Conservation (phyloP, 331 rosid species). For the Saraca asoca region DNA sequence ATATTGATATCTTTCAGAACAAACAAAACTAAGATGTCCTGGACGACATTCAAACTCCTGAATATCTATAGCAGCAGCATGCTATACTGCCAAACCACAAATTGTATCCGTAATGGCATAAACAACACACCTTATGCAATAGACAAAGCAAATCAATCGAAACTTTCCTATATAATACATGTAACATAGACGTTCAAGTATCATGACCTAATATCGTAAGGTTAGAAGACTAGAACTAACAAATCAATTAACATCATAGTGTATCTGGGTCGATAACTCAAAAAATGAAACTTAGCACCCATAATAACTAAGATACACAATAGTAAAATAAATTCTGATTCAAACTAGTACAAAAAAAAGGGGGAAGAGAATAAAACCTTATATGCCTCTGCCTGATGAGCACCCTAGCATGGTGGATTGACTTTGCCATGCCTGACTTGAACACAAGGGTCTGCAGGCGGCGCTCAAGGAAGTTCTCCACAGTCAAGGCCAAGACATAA, state of each 20-base stretch:
- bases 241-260: too few relatives aligned
- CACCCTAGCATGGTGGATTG: constrained; percentile 74
- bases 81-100: not conserved
- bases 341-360: not conserved
- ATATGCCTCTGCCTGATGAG: constrained; percentile 77
- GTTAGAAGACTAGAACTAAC: too few relatives aligned
- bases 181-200: not conserved
- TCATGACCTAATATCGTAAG: not conserved
- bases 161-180: not conserved
- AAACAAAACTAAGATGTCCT: not conserved
- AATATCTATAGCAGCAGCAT: not conserved
- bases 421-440: constrained; percentile 75
- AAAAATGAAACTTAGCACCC: too few relatives aligned
- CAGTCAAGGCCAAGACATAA: constrained; percentile 75
- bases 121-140: not conserved
- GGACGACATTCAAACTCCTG: not conserved
- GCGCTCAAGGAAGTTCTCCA: constrained; percentile 77
- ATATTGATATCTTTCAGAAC: not conserved
- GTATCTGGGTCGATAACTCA: too few relatives aligned
- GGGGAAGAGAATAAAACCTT: constrained; percentile 32
- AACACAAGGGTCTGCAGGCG: constrained; percentile 69
- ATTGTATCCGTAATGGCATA: not conserved
- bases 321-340: too few relatives aligned
- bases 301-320: too few relatives aligned
- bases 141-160: not conserved